phyloP scores from a whole-genome alignment of 345 rosid species.

The Eucalyptus fibrosa region DNA sequence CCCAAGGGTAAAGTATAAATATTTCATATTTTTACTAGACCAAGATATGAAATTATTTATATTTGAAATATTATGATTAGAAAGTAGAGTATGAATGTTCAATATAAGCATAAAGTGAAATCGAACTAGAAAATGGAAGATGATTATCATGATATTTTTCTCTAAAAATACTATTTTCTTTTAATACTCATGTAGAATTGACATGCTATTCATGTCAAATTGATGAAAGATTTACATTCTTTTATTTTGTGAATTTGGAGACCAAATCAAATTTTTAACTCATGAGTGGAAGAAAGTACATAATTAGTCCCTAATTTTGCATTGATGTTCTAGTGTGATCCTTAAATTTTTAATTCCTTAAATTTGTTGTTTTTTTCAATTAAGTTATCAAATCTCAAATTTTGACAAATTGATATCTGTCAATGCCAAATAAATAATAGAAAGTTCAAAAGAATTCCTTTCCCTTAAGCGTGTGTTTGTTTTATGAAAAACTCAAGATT shows the following conservation, averaged over 20 bases:
- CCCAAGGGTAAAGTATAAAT: not conserved
- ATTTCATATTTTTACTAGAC: not conserved
- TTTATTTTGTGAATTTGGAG: not conserved
- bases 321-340: too few species aligned
- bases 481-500: accelerated
- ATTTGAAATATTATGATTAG: not conserved
- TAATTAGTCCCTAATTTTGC: not conserved
- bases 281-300: not conserved
- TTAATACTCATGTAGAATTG: not conserved
- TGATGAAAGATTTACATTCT: not conserved
- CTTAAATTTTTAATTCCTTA: too few species aligned
- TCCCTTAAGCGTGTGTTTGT: not conserved
- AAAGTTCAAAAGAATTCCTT: not conserved
- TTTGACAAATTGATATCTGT: accelerated
- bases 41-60: not conserved
- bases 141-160: not conserved
- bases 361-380: not conserved
- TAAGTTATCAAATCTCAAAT: not conserved
- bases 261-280: not conserved
- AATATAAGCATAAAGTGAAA: not conserved
- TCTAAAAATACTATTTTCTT: not conserved
- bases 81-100: not conserved
- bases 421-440: not conserved
- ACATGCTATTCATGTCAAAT: not conserved
- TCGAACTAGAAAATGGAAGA: not conserved